Percentiles rank a stretch among this genome's conserved stretches.
These are phyloP conservation scores for Aspergillus panamensis DNA, from an alignment of 495 filamentous ascomycete genomes.

Conservation along the genomic window DNA sequence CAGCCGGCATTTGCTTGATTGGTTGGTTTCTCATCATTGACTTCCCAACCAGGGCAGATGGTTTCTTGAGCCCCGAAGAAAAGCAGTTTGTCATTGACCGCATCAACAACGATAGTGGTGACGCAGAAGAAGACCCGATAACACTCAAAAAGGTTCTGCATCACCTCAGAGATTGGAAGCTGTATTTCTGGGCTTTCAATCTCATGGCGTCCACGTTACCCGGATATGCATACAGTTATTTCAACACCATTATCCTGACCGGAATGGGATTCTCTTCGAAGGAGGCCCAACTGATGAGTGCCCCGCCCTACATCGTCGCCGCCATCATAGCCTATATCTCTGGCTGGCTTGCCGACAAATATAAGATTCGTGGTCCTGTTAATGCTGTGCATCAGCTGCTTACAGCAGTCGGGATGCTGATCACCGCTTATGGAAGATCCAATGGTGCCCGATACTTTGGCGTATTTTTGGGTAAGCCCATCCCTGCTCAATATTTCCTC, in stretches of 20 bases:
- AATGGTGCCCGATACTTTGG: conserved; percentile 16
- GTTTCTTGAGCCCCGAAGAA: conserved; percentile 13
- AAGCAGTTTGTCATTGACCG: conserved; percentile 18
- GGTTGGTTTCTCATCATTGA: conserved; percentile 18
- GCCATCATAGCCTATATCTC: conserved; percentile 11
- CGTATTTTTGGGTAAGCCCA: conserved; percentile 12
- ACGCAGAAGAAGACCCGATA: conserved; percentile 14
- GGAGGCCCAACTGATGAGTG: conserved; percentile 14
- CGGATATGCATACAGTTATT: conserved; percentile 20
- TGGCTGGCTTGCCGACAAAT: conserved; percentile 17
- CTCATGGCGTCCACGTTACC: conserved; percentile 21
- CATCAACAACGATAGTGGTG: conserved; percentile 17
- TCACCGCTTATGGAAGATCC: conserved; percentile 13
- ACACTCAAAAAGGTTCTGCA: conserved; percentile 8
- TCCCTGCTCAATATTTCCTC: background rate
- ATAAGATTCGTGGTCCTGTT: conserved; percentile 15
- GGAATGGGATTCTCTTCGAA: conserved; percentile 15
- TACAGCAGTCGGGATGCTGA: conserved; percentile 17
- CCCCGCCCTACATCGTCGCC: conserved; percentile 15
- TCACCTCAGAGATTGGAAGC: conserved; percentile 19
- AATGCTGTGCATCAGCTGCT: conserved; percentile 19
- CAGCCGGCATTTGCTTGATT: conserved; percentile 13
- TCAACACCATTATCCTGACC: conserved; percentile 15
- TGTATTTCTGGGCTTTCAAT: conserved; percentile 19
- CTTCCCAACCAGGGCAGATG: conserved; percentile 15